Evolutionary conservation across 1,139 yeast species (phyloP), one percentile per base, ranked within the genome.

Genomic region (Geotrichum histeridarum): DNA sequence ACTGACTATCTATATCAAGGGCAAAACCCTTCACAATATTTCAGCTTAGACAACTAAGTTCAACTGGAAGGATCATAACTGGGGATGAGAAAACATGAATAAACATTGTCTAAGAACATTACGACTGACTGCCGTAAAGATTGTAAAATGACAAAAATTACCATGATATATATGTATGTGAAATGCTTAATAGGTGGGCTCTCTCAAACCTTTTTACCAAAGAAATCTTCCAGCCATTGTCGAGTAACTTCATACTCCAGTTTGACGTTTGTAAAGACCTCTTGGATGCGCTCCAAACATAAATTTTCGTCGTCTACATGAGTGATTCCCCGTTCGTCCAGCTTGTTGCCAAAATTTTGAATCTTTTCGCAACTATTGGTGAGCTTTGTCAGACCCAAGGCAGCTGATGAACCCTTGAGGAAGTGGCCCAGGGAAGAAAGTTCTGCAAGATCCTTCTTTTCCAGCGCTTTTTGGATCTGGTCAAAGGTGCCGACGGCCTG

Each of bases 381-480:
- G 54, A 93, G 86, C 60, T 83, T 81, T 44, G 81, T 81, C 56
- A 93, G 76, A 0, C 99, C 99, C 58, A 94, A 75, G 1, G 97
- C 94, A 2, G 98, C 96, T 1, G 98, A 95, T 11, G 95, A 84
- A 45, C 99, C 99, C 69, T 94, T 94, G 59, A 93, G 76, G 68
- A 88, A 93, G 69, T 93, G 99, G 30, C 99, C 99, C 60, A 87
- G 74, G 17, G 83, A 77, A 27, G 93, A 85, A 57, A 93, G 74
- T 58, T 81, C 77, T 42, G 74, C 78, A 57, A 91, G 77, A 64
- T 85, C 77, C 14, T 67, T 67, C 59, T 65, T 59, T 56, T 59
- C 64, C 55, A 89, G 69, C 43, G 83, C 81, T 15, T 71, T 70
- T 59, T 85, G 85, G 70, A 93, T 86, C 61, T 86, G 82, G 45